Evolutionary conservation across 2,329 filamentous ascomycete genomes (phyloP), one percentile per base, ranked within the genome.

Genomic region (Alternaria brassicae): DNA sequence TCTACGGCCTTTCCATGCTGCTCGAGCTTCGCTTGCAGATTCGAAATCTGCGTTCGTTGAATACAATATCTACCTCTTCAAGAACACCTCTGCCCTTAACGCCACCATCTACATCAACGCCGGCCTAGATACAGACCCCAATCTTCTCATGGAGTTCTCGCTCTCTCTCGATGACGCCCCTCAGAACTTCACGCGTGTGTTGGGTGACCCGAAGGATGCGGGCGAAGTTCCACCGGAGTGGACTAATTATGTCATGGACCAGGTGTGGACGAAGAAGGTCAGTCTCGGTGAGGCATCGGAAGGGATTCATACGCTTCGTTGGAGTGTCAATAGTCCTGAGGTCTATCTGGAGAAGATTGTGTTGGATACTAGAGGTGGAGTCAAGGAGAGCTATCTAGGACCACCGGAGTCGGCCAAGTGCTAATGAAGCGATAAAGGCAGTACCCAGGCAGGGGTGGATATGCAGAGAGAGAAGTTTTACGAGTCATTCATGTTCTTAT

Each of bases 61-160:
- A 25, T 68, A 70, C 40, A 30, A 52, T 39, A 58, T 70, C 25
- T 70, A 68, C 50, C 37, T 68, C 21, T 66, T 69, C 65, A 56
- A 49, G 2, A 42, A 58, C 9, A 56, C 49, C 2, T 32, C 53
- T 15, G 36, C 60, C 5, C 58, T 66, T n/a, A 74, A 77, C 27
- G 72, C 79, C 19, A 75, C 73, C 10, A 63, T 73, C 5, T 76
- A 81, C 3, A 63, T 67, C 34, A 67, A 61, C 28, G 62, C 60
- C 19, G 64, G 56, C 30, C 75, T 85, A 6, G 83, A 85, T 60
- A 80, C 80, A 0, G 79, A 85, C 51, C 82, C 83, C 0, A 67
- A 67, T 3, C 73, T 78, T 4, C 78, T 74, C 9, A 80, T 85
- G 75, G 72, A 73, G 25, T 85, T 81, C 53, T 81, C 82, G 2